These are phyloP conservation scores for Malus sylvestris DNA, from an alignment of 306 rosid genomes.

Conservation along the genomic window DNA sequence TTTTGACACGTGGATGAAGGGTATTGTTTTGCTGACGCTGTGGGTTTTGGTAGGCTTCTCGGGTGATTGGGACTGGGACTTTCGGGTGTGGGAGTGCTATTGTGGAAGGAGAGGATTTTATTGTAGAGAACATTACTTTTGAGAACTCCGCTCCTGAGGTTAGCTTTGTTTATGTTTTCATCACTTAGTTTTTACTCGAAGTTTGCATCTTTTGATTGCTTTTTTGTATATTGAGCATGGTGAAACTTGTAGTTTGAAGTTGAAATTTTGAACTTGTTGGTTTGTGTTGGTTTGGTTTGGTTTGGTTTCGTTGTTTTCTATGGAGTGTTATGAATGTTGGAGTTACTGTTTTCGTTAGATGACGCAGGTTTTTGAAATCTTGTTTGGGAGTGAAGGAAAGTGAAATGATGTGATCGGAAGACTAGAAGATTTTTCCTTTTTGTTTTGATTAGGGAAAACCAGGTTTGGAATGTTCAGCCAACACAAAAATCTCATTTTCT, in stretches of 20 bases:
- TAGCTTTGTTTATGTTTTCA: neutral
- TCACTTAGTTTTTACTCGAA: neutral
- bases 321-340: neutral
- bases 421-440: neutral
- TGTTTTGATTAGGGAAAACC: neutral
- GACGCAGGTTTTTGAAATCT: neutral
- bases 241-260: neutral
- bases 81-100: conserved; percentile 80
- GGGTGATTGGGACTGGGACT: conserved; percentile 74
- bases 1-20: neutral
- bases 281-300: neutral
- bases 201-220: neutral
- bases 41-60: conserved; percentile 38
- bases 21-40: neutral
- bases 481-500: neutral
- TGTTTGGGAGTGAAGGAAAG: neutral
- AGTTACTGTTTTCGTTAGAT: neutral
- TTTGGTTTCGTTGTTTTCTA: neutral
- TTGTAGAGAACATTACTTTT: conserved; percentile 86
- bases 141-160: conserved; percentile 90
- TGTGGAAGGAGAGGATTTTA: conserved; percentile 91
- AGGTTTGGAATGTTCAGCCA: neutral
- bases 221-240: neutral
- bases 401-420: neutral
- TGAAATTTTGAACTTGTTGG: neutral